Conservation (phyloP, 2,329 filamentous ascomycete genomes). For the Alternaria sp. region DNA sequence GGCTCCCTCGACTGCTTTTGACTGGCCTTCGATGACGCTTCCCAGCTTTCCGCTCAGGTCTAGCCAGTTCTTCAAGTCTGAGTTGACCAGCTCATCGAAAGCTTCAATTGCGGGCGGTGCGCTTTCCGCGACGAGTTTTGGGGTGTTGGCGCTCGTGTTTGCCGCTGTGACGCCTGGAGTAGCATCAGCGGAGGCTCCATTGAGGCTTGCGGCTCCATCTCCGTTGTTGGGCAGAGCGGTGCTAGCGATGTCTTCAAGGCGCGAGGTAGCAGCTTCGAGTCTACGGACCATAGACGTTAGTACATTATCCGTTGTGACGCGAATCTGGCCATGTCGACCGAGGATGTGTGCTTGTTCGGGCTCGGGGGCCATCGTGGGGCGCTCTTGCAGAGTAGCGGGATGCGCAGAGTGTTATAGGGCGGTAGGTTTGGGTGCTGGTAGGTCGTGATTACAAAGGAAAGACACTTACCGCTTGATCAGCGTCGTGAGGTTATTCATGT, state of each 20-base stretch:
- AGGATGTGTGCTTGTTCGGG: constrained; percentile 22
- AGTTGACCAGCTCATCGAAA: constrained; percentile 80
- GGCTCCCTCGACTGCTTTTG: constrained; percentile 66
- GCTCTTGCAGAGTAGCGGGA: constrained; percentile 4
- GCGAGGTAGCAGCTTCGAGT: constrained; percentile 94
- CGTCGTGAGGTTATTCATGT: constrained; percentile 96
- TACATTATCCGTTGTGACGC: constrained; percentile 44
- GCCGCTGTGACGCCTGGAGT: constrained; percentile 42
- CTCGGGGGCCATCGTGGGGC: constrained; percentile 16
- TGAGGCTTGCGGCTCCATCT: constrained; percentile 24
- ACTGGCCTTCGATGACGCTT: constrained; percentile 79
- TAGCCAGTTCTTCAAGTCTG: constrained; percentile 79
- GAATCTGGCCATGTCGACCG: constrained; percentile 26
- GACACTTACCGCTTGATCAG: constrained; percentile 90
- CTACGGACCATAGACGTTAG: constrained; percentile 67
- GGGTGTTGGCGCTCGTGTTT: constrained; percentile 42
- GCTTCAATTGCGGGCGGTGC: constrained; percentile 76
- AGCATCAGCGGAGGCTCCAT: constrained; percentile 42
- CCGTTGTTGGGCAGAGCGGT: constrained; percentile 60
- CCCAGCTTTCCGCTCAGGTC: constrained; percentile 80
- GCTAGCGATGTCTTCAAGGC: constrained; percentile 93
- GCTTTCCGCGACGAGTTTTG: constrained; percentile 50
- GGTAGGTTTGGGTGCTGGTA: neutral
- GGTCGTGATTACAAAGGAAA: constrained; percentile 9
- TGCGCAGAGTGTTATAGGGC: neutral